Evolutionary conservation across 306 rosid species (phyloP), one percentile per base, ranked within the genome.

Genomic region (Prunus armeniaca): DNA sequence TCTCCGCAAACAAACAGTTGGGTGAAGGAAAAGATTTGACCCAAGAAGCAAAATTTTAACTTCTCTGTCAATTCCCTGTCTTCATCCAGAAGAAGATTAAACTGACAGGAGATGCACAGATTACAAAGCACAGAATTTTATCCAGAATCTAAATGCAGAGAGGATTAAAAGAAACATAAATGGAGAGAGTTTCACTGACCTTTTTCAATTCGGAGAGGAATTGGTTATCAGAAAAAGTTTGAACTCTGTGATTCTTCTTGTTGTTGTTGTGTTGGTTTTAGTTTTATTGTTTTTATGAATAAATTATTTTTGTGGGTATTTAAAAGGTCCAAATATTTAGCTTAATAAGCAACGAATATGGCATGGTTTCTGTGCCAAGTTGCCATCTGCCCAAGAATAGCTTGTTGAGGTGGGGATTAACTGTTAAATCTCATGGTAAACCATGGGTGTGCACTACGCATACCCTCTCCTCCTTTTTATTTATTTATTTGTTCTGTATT

Each of bases 331-430:
- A 77, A 79, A 79, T 66, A 43, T 43, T 60, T 70, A 78, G 38
- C 77, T 71, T 82, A 66, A 80, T 76, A 86, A 84, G 82, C 82
- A 78, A 82, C 77, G 82, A 85, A 83, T 78, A 78, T 85, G 81
- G 82, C 60, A 71, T 75, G 84, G 80, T 87, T 72, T 81, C 80
- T 65, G 68, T 83, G 88, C 88, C 76, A 80, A 87, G 89, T 84
- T 85, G 97, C 89, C 86, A 88, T 79, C 85, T 75, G 83, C 89
- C 86, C 86, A 78, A 88, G 92, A 93, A 86, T 93, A 88, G 96
- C 90, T 88, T 87, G 89, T 74, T 82, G 87, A 81, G 89, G 77
- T 87, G 88, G 88, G 78, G 55, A 79, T 76, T 77, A 71, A 57
- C 67, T 69, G 76, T 68, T 19, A 58, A 58, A 34, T 79, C 58